These are phyloP conservation scores for Alternaria sp. DNA, from an alignment of 2,329 filamentous ascomycete genomes.

Conservation along the genomic window DNA sequence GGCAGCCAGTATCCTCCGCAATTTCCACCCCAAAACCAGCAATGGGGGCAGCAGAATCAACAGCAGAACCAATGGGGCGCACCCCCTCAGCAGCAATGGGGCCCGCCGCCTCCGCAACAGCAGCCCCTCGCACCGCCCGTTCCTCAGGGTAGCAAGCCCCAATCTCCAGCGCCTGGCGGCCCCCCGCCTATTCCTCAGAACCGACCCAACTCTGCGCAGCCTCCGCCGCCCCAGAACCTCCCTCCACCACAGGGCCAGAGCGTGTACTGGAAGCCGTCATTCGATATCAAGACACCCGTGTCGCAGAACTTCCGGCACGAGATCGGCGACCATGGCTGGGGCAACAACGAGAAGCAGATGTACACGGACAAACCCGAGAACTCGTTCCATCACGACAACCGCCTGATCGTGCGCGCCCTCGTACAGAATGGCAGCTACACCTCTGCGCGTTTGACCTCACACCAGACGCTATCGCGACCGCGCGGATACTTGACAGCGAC, in stretches of 20 bases:
- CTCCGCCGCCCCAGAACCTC: constrained; percentile 38
- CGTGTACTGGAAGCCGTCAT: constrained; percentile 62
- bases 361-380: constrained; percentile 60
- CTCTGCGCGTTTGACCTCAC: constrained; percentile 62
- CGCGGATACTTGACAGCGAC: constrained; percentile 61
- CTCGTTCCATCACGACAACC: constrained; percentile 60
- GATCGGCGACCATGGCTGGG: constrained; percentile 65
- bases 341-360: constrained; percentile 66
- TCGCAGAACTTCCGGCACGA: constrained; percentile 62
- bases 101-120: constrained; percentile 31
- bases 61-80: constrained; percentile 21
- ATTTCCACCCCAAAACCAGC: constrained; percentile 27
- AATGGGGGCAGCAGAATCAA: constrained; percentile 9
- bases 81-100: constrained; percentile 27
- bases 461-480: constrained; percentile 58
- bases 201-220: constrained; percentile 33
- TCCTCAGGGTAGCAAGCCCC: constrained; percentile 40
- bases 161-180: constrained; percentile 28
- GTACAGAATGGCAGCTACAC: constrained; percentile 56
- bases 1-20: constrained; percentile 28
- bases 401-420: constrained; percentile 61
- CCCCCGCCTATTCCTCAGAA: constrained; percentile 35
- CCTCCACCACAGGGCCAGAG: constrained; percentile 31
- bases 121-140: constrained; percentile 36
- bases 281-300: constrained; percentile 56